A percentile compares a stretch with the other conserved stretches of the same genome.
These are phyloP conservation scores for Cladochytrium tenue DNA, from an alignment of 371 early-diverging fungal species.

Conservation along the genomic window DNA sequence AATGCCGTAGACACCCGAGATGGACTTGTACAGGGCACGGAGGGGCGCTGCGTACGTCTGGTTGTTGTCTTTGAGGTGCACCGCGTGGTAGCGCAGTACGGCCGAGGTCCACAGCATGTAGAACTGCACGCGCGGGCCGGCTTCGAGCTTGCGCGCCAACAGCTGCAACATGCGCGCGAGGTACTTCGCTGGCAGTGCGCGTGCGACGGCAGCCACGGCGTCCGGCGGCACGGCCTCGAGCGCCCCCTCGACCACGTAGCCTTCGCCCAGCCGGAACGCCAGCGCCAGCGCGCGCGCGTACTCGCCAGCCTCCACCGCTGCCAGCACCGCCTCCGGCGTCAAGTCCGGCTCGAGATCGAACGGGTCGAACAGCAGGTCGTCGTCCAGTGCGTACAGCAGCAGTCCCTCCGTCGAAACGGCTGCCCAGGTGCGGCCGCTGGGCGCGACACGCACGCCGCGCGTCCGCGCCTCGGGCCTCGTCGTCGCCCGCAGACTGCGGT, in stretches of 20 bases:
- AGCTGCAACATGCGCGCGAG: slow-evolving; percentile 79
- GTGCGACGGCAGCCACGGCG: slow-evolving; percentile 72
- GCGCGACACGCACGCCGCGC: slow-evolving; percentile 84
- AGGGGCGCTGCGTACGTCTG: slow-evolving; percentile 74
- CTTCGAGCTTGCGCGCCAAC: slow-evolving; percentile 72
- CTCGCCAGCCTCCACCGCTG: slow-evolving; percentile 65
- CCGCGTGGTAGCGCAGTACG: slow-evolving; percentile 77
- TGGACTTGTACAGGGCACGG: slow-evolving; percentile 76
- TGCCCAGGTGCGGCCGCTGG: slow-evolving; percentile 92
- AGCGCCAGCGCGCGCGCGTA: slow-evolving; percentile 85
- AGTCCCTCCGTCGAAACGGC: slow-evolving; percentile 96
- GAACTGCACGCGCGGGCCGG: slow-evolving; percentile 83
- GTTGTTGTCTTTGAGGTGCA: slow-evolving; percentile 76
- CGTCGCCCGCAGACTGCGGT: slow-evolving; percentile 71
- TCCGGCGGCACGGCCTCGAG: slow-evolving; percentile 80
- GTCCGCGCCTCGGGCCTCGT: slow-evolving; percentile 80
- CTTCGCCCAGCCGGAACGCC: slow-evolving; percentile 88
- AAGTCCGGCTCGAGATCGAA: slow-evolving; percentile 95
- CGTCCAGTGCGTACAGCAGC: slow-evolving; percentile 90
- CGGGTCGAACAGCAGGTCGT: slow-evolving; percentile 90
- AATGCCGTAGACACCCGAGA: slow-evolving; percentile 70
- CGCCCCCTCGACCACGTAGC: slow-evolving; percentile 67
- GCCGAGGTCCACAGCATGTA: slow-evolving; percentile 78
- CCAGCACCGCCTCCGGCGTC: slow-evolving; percentile 82
- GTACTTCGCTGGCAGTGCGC: slow-evolving; percentile 81